A percentile compares a stretch with the other conserved stretches of the same genome.
These are phyloP conservation scores for Ceratocystiopsis minuta DNA, from an alignment of 2,329 filamentous ascomycete genomes.

Conservation along the genomic window DNA sequence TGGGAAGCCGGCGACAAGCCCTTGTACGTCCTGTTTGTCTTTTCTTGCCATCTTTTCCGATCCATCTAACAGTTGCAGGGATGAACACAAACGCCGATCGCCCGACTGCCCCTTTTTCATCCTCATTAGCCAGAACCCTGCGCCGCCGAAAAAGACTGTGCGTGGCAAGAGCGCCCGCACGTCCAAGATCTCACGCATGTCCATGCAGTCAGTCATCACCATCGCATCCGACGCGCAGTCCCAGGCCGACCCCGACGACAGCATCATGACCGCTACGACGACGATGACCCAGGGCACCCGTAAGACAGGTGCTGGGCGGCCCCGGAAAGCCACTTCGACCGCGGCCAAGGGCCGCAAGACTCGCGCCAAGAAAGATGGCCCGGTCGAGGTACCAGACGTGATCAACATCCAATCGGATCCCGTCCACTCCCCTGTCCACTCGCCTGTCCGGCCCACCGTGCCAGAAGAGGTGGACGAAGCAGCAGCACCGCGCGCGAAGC, in stretches of 20 bases:
- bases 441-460: slow-evolving; percentile 13
- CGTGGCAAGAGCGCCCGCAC: slow-evolving; percentile 34
- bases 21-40: slow-evolving; percentile 33
- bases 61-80: slow-evolving; percentile 27
- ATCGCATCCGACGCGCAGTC: slow-evolving; percentile 30
- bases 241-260: slow-evolving; percentile 35
- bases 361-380: slow-evolving; percentile 35
- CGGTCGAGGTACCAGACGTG: slow-evolving; percentile 25
- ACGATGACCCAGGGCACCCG: slow-evolving; percentile 36
- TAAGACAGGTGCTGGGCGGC: slow-evolving; percentile 27
- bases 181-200: slow-evolving; percentile 54
- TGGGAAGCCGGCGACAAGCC: slow-evolving; percentile 92
- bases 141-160: slow-evolving; percentile 37
- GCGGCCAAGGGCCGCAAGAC: slow-evolving; percentile 25
- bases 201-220: slow-evolving; percentile 37
- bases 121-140: slow-evolving; percentile 39
- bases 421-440: slow-evolving; percentile 9
- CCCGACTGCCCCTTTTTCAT: slow-evolving; percentile 70
- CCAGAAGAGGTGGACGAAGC: background rate
- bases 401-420: too few relatives aligned
- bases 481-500: too few relatives aligned
- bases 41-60: background rate
- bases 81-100: slow-evolving; percentile 70
- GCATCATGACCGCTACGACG: slow-evolving; percentile 39
- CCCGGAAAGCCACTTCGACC: slow-evolving; percentile 32